phyloP scores from a whole-genome alignment of 2,329 filamentous ascomycete species.

The Malbranchea cinnamomea region DNA sequence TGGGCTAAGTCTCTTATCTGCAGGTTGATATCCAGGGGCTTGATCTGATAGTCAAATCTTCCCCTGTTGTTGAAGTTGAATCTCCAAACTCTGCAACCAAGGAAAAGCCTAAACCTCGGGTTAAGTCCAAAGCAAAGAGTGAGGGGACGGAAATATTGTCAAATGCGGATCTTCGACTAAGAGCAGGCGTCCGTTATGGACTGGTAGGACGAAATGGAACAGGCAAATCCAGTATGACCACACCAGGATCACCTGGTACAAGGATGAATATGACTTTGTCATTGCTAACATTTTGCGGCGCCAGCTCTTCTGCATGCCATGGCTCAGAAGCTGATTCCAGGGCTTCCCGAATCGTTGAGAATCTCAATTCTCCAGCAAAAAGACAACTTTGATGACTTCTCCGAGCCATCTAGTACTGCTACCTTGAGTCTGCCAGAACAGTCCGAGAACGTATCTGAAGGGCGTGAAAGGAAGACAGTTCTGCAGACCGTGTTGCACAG shows the following conservation, averaged over 20 bases:
- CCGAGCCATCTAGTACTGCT: not conserved
- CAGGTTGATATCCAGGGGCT: conserved; percentile 59
- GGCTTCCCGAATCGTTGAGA: conserved; percentile 50
- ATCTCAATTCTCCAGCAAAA: conserved; percentile 59
- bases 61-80: conserved; percentile 5
- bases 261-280: conserved; percentile 1
- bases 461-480: conserved; percentile 32
- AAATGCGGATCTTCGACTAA: conserved; percentile 55
- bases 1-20: not conserved
- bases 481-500: conserved; percentile 51
- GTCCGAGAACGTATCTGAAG: conserved; percentile 4
- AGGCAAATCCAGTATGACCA: conserved; percentile 57
- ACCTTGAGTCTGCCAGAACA: not conserved
- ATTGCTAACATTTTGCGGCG: conserved; percentile 3
- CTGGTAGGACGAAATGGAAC: conserved; percentile 67
- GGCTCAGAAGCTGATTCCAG: conserved; percentile 63
- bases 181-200: conserved; percentile 60
- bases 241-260: not conserved
- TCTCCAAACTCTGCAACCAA: conserved; percentile 8
- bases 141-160: conserved; percentile 48
- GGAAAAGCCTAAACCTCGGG: conserved; percentile 18
- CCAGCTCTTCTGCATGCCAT: conserved; percentile 58
- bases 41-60: conserved; percentile 48
- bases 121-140: conserved; percentile 37
- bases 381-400: conserved; percentile 18